phyloP scores from a whole-genome alignment of 2,329 filamentous ascomycete genomes.

The Chaetothyriales sp. region DNA sequence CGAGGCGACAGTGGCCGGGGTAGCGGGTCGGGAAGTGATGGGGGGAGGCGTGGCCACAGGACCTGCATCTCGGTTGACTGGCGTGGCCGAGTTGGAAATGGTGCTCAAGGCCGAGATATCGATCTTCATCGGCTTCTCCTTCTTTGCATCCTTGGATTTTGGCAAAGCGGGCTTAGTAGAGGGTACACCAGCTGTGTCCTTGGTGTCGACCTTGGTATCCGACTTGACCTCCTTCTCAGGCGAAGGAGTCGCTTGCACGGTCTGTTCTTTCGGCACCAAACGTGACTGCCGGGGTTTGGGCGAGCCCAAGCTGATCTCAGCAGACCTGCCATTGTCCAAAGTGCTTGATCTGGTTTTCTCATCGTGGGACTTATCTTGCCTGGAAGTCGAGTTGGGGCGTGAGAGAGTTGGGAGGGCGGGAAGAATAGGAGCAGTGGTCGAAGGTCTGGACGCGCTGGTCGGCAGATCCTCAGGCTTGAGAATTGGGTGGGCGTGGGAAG shows the following conservation, averaged over 20 bases:
- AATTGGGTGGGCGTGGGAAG: conserved; percentile 36
- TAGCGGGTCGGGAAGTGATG: conserved; percentile 7
- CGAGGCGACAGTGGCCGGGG: conserved; percentile 7
- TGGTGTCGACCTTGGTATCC: not conserved
- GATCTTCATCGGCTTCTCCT: conserved; percentile 5
- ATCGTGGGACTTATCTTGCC: conserved; percentile 16
- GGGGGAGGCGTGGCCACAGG: conserved; percentile 7
- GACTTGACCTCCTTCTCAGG: not conserved
- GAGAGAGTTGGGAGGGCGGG: conserved; percentile 18
- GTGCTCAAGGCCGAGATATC: conserved; percentile 2
- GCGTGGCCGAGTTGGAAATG: conserved; percentile 4
- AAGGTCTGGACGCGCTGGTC: conserved; percentile 18
- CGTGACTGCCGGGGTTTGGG: conserved; percentile 20
- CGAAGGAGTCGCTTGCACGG: not conserved
- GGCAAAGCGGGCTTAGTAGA: conserved; percentile 12
- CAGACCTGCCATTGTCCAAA: conserved; percentile 12
- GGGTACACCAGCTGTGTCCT: not conserved
- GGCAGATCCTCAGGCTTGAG: conserved; percentile 35
- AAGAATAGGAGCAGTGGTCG: conserved; percentile 21
- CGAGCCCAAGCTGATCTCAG: conserved; percentile 28
- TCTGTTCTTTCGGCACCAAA: not conserved
- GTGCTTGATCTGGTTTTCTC: not conserved
- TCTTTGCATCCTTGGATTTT: conserved; percentile 15
- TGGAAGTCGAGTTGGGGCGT: conserved; percentile 9
- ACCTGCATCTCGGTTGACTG: conserved; percentile 4